Conservation (phyloP, 805 yeast genomes). For the Maudiozyma saulgeensis region DNA sequence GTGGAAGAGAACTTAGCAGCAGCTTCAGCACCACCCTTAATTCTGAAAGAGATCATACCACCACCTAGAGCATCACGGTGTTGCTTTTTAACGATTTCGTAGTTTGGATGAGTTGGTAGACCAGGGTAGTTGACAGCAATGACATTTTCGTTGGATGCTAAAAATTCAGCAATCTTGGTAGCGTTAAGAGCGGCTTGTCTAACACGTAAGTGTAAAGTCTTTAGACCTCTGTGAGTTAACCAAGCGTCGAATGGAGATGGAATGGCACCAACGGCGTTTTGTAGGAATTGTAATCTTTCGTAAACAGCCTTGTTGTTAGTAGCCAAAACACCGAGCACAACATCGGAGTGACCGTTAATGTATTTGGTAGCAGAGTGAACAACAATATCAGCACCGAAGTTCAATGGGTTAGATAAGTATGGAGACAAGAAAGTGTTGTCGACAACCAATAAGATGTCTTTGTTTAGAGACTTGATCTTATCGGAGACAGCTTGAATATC, state of each 20-base stretch:
- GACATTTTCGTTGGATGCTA: conserved; percentile 42
- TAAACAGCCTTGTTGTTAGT: conserved; percentile 53
- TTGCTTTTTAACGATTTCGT: conserved; percentile 57
- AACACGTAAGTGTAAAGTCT: conserved; percentile 74
- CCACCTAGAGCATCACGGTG: conserved; percentile 84
- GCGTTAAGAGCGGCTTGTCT: conserved; percentile 62
- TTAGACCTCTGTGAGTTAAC: conserved; percentile 88
- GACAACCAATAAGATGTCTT: conserved; percentile 55
- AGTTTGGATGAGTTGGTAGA: conserved; percentile 52
- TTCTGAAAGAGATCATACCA: conserved; percentile 84
- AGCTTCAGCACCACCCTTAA: conserved; percentile 69
- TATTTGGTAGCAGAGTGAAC: conserved; percentile 86
- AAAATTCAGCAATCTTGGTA: conserved; percentile 55
- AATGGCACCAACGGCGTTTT: conserved; percentile 80
- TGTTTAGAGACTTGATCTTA: conserved; percentile 43
- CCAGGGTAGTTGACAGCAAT: conserved; percentile 78
- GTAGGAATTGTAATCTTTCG: conserved; percentile 63
- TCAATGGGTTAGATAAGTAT: conserved; percentile 75
- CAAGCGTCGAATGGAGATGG: conserved; percentile 88
- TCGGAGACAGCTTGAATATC: conserved; percentile 57
- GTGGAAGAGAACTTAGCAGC: conserved; percentile 66
- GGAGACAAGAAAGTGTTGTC: conserved; percentile 88
- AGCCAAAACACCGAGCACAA: conserved; percentile 76
- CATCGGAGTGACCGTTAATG: conserved; percentile 88
- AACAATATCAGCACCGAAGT: conserved; percentile 77